Base-by-base conservation (phyloP, 768 basidiomycete genomes). In the Termitomyces sp. region DNA sequence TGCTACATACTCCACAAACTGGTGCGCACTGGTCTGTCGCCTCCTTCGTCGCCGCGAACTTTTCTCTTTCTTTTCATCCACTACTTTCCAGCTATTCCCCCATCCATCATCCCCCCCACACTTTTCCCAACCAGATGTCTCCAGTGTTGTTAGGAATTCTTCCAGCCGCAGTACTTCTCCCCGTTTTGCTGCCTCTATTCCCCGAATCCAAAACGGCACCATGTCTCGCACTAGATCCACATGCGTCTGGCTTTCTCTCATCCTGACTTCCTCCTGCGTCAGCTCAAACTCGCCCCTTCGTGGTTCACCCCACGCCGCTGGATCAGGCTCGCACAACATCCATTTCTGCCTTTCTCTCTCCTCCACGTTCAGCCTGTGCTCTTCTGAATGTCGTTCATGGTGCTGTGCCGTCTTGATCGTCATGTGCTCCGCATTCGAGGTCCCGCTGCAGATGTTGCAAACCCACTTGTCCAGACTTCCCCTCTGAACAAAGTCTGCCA, bases 151-250 rank as follows among this genome's bases (percentile, higher is more conserved):
- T 26, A 80, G 68, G 62, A 82, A 82, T 6, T 76, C 72, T 59
- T 78, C 79, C 68, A 81, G 59, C 26, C 67, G 71, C 33, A 75
- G 65, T 45, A 75, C 70, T 43, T 77, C 72, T 4, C 78, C 80
- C 16, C 71, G 70, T 69, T 75, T 72, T 22, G 79, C 82, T 1
- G 79, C 80, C 48, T 74, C 70, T 6, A 84, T 69, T 0, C 76
- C 79, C 13, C 73, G 67, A 45, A 74, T 72, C 83, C 83, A 85
- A 66, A 82, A 84, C 3, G 78, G 77, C 35, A 85, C 75, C 61
- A 81, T 62, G 63, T 82, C 80, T 38, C 69, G 68, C 24, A 81
- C 73, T 12, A 77, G 72, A 58, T 82, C 80, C n/a, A 81, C 74
- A 49, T 66, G 61, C 59, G 64, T 13, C 66, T 72, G 60, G 66